Evolutionary conservation across 768 basidiomycete species (phyloP).

Genomic region (Russula dissimulans): DNA sequence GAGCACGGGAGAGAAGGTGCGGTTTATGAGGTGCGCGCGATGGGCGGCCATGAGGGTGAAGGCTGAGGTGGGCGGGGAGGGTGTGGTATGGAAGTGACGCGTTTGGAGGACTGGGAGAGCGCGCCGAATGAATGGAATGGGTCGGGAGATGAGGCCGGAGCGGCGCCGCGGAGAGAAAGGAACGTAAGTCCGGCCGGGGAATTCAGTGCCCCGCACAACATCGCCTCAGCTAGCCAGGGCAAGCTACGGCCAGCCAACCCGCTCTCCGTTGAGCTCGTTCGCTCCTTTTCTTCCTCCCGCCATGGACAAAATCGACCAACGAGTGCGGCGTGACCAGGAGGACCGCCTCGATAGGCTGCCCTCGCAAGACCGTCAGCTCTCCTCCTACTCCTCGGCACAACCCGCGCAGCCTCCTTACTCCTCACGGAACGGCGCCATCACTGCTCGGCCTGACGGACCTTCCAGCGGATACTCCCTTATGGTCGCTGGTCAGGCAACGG

Average conservation of each 20-base stretch:
- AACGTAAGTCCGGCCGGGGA: constrained; percentile 20
- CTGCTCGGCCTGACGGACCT: constrained; percentile 25
- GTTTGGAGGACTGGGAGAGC: neutral
- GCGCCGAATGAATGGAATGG: constrained; percentile 9
- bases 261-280: constrained; percentile 28
- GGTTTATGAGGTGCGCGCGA: constrained; percentile 17
- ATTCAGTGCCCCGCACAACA: constrained; percentile 19
- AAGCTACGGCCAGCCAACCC: constrained; percentile 46
- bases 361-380: constrained; percentile 23
- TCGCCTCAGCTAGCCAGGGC: constrained; percentile 16
- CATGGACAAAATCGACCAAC: constrained; percentile 54
- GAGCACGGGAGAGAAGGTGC: constrained; percentile 16
- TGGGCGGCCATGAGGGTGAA: constrained; percentile 16
- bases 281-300: constrained; percentile 28
- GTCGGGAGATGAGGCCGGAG: constrained; percentile 18
- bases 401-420: constrained; percentile 22
- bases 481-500: constrained; percentile 74
- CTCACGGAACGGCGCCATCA: constrained; percentile 25
- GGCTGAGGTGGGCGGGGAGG: neutral
- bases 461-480: constrained; percentile 56
- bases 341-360: constrained; percentile 22
- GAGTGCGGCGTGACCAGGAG: constrained; percentile 38
- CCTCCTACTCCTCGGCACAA: constrained; percentile 19
- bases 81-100: constrained; percentile 5
- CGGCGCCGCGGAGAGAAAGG: constrained; percentile 21